Evolutionary conservation across 2,329 filamentous ascomycete genomes (phyloP), one percentile per base, ranked within the genome.

Genomic region (Colletotrichum liriopes): DNA sequence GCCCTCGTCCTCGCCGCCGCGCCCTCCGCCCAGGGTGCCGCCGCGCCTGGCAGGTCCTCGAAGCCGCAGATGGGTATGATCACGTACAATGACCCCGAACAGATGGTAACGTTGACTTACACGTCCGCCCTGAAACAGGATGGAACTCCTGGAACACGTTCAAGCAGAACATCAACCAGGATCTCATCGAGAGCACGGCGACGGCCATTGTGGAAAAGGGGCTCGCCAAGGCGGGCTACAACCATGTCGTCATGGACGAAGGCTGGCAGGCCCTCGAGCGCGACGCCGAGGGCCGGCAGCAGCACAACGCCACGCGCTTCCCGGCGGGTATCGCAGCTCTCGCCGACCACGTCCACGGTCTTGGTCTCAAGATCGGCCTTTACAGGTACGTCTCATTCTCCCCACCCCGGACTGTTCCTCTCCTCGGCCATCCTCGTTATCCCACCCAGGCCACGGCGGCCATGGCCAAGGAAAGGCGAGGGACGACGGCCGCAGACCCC

Each of bases 131-230:
- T 63, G 64, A 8, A 74, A 61, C n/a, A 69, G 71, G 71, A 1
- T 71, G 67, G 71, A 71, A 71, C 67, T 73, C 66, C 5, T 71
- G 66, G 67, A 73, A 73, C n/a, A 66, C 67, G 0, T 73, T 73
- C 77, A 71, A 71, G 26, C 52, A 74, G 23, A 66, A 68, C 16
- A 72, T 73, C 41, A 77, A 76, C 62, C 73, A 73, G 39, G 68
- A 70, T 45, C 71, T 77, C 67, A 72, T 77, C 43, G 75, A 73
- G 32, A 23, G 29, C 23, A 73, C 56, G 2, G 62, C 67, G 23
- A 49, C 29, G 9, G 65, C 65, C 0, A 49, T 72, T 0, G 70
- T 70, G 9, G 55, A 70, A 23, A 72, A 43, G 16, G 60, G 70
- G 4, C 55, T 72, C 12, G 54, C 60, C 16, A 35, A 26, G 56